Base-by-base conservation (phyloP, 257 asterid genomes). In the Phtheirospermum japonicum region DNA sequence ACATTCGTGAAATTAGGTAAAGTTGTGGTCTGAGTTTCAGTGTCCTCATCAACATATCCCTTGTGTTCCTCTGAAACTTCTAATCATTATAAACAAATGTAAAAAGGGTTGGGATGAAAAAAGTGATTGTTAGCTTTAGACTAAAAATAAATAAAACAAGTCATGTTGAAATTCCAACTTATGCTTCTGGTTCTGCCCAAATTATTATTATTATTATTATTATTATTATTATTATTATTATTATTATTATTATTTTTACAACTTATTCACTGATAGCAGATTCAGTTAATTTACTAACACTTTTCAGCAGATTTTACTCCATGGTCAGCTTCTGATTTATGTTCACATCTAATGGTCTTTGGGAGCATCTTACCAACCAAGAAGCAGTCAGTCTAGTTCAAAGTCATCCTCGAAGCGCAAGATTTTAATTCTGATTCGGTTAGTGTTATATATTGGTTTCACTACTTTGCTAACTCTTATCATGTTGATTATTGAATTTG, bases 221-320 rank as follows among this genome's bases (percentile, higher is more conserved):
- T n/a, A n/a, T n/a, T n/a, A n/a, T n/a, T n/a, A n/a, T n/a, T n/a
- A n/a, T n/a, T n/a, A n/a, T n/a, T n/a, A n/a, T n/a, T n/a, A n/a
- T n/a, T n/a, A n/a, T n/a, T n/a, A n/a, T n/a, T 3, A 3, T 7
- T 39, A 39, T 39, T 11, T 13, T 16, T 6, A 42, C 49, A 42
- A 42, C 49, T 42, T 42, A 42, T 42, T 42, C 49, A 64, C n/a
- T n/a, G n/a, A n/a, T 7, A 33, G 18, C 14, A 36, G 54, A 16
- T 4, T 33, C 20, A 6, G 42, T 52, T n/a, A n/a, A n/a, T 17
- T 53, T 4, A 67, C 68, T 67, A 26, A 87, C 94, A 86, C 33
- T 72, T 72, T 65, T 73, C 76, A 39, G 12, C 66, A 39, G 66
- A 28, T 50, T 12, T 31, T 4, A 59, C 26, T n/a, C 26, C 4